A percentile compares a stretch with the other conserved stretches of the same genome.
Evolutionary conservation across 2,329 filamentous ascomycete species (phyloP).

Genomic region (Bipolaris bicolor): DNA sequence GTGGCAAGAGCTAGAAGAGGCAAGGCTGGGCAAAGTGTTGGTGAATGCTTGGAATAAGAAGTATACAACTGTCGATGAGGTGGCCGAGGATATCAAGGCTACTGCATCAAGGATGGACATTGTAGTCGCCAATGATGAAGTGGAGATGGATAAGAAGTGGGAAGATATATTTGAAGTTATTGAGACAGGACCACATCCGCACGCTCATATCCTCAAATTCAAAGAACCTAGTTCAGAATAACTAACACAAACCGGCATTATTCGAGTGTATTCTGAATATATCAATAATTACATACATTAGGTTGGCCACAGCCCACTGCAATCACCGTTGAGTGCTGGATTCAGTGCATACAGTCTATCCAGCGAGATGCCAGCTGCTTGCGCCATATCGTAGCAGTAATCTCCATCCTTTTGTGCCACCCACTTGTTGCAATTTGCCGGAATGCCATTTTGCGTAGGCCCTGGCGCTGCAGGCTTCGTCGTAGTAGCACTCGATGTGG

Average conservation of each 20-base stretch:
- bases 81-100: neutral
- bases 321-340: neutral
- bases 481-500: neutral
- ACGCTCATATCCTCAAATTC: slow-evolving; percentile 6
- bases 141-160: slow-evolving; percentile 4
- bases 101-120: neutral
- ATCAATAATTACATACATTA: neutral
- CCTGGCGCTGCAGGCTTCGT: neutral
- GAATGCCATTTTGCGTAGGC: slow-evolving; percentile 2
- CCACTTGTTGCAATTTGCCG: slow-evolving; percentile 2
- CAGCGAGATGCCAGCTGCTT: neutral
- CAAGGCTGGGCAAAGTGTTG: slow-evolving; percentile 10
- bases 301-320: neutral
- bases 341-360: slow-evolving; percentile 6
- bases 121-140: neutral
- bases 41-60: slow-evolving; percentile 13
- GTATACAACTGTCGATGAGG: slow-evolving; percentile 5
- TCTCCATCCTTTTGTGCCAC: neutral
- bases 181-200: neutral
- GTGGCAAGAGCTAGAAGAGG: slow-evolving; percentile 14
- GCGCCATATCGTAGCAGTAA: slow-evolving; percentile 3
- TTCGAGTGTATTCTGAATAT: neutral
- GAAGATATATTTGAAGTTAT: slow-evolving; percentile 9
- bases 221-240: neutral
- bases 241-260: neutral